Base-by-base conservation (phyloP, 2,329 filamentous ascomycete genomes). In the Botrytis hyacinthi region DNA sequence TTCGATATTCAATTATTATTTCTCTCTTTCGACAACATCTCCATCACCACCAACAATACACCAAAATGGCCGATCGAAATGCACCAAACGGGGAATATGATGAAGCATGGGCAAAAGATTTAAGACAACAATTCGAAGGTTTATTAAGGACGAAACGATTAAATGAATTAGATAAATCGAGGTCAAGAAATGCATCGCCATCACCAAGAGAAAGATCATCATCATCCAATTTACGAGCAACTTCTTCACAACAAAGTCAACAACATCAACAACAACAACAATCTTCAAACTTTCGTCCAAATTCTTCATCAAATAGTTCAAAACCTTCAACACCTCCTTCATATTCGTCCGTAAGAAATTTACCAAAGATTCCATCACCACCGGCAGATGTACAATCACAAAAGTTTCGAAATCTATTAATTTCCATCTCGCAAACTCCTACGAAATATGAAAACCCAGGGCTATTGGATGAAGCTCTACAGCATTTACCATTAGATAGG, bases 371-470 rank as follows among this genome's bases (percentile, higher is more conserved):
- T 70, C 95, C 96, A 5, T 91, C 91, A 20, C 87, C 94, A 37
- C 95, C 96, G 10, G 86, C 89, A 79, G 92, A 95, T 81, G 84
- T 87, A 72, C 86, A 88, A 32, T 92, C 91, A 0, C 86, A 92
- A 75, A 93, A 93, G 78, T 94, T 95, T 79, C 88, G 92, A 78
- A 97, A 92, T 83, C 88, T 97, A 75, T 87, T 98, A 62, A 88
- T 97, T 77, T 94, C 93, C 32, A 84, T 98, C 32, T 97, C 95
- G 26, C 87, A 92, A 74, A 97, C 94, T 63, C 96, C 96, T 29
- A 92, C 91, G 32, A 96, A 95, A 81, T 99, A 97, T 84, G 96
- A 99, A 83, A 98, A 99, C 82, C 95, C 96, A 0, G 96, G 96
- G 51, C 85, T 98, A 18, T 85, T 99, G 70, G 96, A 99, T 81